Evolutionary conservation across 441 rosid species (phyloP), one percentile per base, ranked within the genome.

Genomic region (Aquilaria agallochum): DNA sequence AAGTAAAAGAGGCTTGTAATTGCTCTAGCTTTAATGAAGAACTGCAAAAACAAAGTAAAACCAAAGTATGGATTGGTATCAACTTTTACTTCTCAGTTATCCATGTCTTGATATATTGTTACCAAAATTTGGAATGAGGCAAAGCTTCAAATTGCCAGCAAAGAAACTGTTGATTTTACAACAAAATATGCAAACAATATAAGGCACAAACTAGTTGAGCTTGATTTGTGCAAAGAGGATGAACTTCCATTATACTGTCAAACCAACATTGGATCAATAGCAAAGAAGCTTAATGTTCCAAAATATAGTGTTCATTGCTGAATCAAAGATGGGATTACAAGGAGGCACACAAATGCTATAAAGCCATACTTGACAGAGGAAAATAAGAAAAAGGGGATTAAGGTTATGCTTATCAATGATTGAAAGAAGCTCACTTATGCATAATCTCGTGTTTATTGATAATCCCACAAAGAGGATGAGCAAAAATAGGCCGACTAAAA

Each of bases 331-430:
- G 59, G 53, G 50, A 5, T 12, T 2, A 31, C 58, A 0, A 13
- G 34, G 11, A 4, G 33, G 2, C 64, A 59, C 9, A 50, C 70
- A 2, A 59, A 53, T 66, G 52, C 59, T 0, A 9, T 66, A 2
- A 52, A 45, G 27, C 64, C 70, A 0, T 52, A 27, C 3, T 8
- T 54, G 9, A 51, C 53, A 2, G 48, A 66, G 11, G 32, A 42
- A 11, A 66, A 59, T 15, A 65, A 65, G 14, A 20, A 51, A 58
- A 12, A 13, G 12, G 5, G 33, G 62, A 12, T 1, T 65, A 2
- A 10, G 32, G 9, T 65, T 65, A 4, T 63, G 31, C 11, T 0
- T 63, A 5, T 63, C 60, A 3, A 55, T 54, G 60, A 12, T 63
- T 13, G 31, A 63, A 5, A 5, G 8, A 42, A 30, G 15, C 15